Base-by-base conservation (phyloP, 768 basidiomycete species). In the Phylloporus sp. region DNA sequence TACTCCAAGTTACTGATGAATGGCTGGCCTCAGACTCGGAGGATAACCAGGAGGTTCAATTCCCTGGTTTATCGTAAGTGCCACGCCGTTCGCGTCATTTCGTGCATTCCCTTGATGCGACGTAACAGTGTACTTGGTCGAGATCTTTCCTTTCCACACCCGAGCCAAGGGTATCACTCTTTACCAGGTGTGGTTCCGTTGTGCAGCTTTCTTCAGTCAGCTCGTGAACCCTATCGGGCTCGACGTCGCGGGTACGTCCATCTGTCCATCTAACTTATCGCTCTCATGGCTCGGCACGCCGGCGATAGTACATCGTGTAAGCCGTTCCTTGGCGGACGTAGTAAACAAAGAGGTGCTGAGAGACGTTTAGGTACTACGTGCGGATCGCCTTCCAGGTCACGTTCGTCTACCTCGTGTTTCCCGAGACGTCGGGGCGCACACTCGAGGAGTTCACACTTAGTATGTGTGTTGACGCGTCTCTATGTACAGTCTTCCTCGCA, bases 111-210 rank as follows among this genome's bases (percentile, higher is more conserved):
- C n/a, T n/a, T 31, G 6, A 31, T 11, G 18, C 17, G 13, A 11
- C 10, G 17, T n/a, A 11, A 34, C 13, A 34, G 33, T 18, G 3
- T 82, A 71, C 71, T 63, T 82, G 49, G 80, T 82, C 18, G 82
- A 84, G 53, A 58, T 83, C 24, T 83, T 84, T 70, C 81, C 82
- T 0, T 84, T 71, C 66, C 75, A 79, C 50, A 72, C 73, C 24
- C 78, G 82, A 49, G 74, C 81, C 1, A 77, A 74, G 58, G 82
- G 82, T 29, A 74, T 83, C 44, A 65, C 80, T 5, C 56, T 82
- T 20, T 82, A 78, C 68, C 79, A 82, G 53, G 78, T 73, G 70
- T 79, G 74, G 61, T 69, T 74, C 37, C 74, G 80, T 14, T 61
- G 70, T 1, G 48, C 23, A 9, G 43, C 20, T 21, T 56, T 59